These are phyloP conservation scores for Colletotrichum cereale DNA, from an alignment of 2,329 filamentous ascomycete genomes.

Conservation along the genomic window DNA sequence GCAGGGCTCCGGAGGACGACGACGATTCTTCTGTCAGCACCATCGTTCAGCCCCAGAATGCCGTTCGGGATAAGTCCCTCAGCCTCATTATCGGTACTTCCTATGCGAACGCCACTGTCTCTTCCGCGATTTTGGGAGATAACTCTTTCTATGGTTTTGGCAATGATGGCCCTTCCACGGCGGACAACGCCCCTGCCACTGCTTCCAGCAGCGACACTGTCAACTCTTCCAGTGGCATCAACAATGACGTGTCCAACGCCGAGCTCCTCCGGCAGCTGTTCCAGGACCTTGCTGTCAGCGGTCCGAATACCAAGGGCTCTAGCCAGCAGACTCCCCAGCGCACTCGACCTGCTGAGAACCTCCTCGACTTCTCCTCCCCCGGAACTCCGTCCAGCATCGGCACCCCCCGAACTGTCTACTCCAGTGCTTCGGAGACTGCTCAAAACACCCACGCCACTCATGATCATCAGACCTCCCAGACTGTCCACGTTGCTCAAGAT, in stretches of 20 bases:
- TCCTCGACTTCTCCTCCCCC: background rate
- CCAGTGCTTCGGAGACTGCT: background rate
- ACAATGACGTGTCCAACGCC: background rate
- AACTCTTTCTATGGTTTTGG: background rate
- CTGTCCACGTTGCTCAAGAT: too few relatives aligned
- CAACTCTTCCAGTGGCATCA: too few relatives aligned
- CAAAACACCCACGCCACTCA: background rate
- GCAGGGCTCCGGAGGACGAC: too few relatives aligned
- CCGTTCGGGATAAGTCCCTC: background rate
- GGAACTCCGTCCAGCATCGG: background rate
- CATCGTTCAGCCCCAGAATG: background rate
- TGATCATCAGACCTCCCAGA: background rate
- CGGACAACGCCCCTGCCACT: background rate
- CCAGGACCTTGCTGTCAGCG: background rate
- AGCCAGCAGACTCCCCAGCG: background rate
- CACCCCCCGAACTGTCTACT: background rate
- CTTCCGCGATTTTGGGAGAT: background rate
- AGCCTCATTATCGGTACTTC: background rate
- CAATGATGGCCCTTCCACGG: background rate
- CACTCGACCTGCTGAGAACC: background rate
- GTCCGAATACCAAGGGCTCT: background rate
- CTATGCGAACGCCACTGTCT: background rate
- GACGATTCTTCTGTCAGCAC: background rate
- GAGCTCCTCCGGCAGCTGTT: background rate
- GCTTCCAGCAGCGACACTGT: background rate